Percentiles rank a stretch among this genome's conserved stretches.
phyloP scores from a whole-genome alignment of 2,329 filamentous ascomycete genomes.

The Cladosporium sp. region DNA sequence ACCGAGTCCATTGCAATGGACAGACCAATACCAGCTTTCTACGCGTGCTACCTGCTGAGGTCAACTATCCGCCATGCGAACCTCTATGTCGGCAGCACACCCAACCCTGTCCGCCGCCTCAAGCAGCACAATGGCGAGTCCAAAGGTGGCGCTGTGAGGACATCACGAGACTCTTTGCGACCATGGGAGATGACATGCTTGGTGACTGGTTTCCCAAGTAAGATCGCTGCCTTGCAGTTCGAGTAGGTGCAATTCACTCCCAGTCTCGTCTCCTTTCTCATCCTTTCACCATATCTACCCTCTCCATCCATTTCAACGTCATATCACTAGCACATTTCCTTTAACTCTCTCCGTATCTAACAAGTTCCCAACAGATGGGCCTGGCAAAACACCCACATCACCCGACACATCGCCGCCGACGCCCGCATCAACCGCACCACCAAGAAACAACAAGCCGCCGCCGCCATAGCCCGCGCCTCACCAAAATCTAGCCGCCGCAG shows the following conservation, averaged over 20 bases:
- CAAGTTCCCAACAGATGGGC: slow-evolving; percentile 71
- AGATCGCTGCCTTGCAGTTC: slow-evolving; percentile 86
- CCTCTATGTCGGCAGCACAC: slow-evolving; percentile 90
- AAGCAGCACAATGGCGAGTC: slow-evolving; percentile 87
- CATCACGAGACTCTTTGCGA: slow-evolving; percentile 64
- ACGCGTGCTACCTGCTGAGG: slow-evolving; percentile 88
- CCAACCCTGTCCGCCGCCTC: slow-evolving; percentile 79
- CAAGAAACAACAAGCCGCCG: slow-evolving; percentile 35
- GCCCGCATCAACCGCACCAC: slow-evolving; percentile 57
- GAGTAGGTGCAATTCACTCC: slow-evolving; percentile 61
- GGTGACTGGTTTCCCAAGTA: slow-evolving; percentile 85
- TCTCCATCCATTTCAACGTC: neutral
- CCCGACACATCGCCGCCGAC: slow-evolving; percentile 70
- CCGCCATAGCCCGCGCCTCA: slow-evolving; percentile 35
- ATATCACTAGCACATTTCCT: neutral
- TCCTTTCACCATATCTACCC: no score
- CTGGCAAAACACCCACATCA: slow-evolving; percentile 80
- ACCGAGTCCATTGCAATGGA: slow-evolving; percentile 24
- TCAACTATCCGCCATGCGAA: slow-evolving; percentile 71
- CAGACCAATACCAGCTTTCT: slow-evolving; percentile 75
- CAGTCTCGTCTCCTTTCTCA: neutral
- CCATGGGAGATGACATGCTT: slow-evolving; percentile 92
- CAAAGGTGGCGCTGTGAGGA: slow-evolving; percentile 79
- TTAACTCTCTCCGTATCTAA: neutral
- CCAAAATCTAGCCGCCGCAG: slow-evolving; percentile 42